These are phyloP conservation scores for Boletus rex-veris DNA, from an alignment of 768 basidiomycete genomes.

Conservation along the genomic window DNA sequence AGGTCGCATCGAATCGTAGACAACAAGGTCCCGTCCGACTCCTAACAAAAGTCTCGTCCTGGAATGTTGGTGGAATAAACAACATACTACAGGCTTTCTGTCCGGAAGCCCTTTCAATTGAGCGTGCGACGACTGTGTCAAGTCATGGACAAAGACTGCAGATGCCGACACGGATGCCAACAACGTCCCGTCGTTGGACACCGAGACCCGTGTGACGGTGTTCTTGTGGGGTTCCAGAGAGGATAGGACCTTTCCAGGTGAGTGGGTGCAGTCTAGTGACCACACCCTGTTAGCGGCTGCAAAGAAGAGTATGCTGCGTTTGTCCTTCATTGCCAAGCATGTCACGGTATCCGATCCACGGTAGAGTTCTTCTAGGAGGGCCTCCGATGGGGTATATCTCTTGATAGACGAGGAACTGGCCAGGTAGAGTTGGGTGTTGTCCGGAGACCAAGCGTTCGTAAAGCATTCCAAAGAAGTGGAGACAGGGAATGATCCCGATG, in stretches of 20 bases:
- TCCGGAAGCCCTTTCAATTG: slow-evolving; percentile 52
- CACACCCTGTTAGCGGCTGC: slow-evolving; percentile 44
- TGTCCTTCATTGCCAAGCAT: slow-evolving; percentile 34
- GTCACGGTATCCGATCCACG: slow-evolving; percentile 25
- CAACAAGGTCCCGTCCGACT: slow-evolving; percentile 46
- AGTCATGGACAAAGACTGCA: slow-evolving; percentile 58
- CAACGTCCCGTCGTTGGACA: slow-evolving; percentile 55
- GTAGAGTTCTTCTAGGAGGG: slow-evolving; percentile 44
- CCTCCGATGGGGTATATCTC: slow-evolving; percentile 49
- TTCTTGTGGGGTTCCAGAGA: slow-evolving; percentile 52
- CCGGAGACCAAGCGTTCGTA: slow-evolving; percentile 48
- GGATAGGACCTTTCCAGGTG: slow-evolving; percentile 39
- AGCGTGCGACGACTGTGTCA: slow-evolving; percentile 50
- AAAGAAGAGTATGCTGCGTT: slow-evolving; percentile 44
- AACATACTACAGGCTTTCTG: slow-evolving; percentile 41
- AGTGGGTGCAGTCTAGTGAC: slow-evolving; percentile 45
- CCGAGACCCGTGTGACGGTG: slow-evolving; percentile 48
- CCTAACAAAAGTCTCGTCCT: slow-evolving; percentile 60
- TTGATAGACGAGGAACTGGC: slow-evolving; percentile 46
- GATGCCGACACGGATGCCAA: slow-evolving; percentile 54
- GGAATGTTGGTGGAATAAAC: slow-evolving; percentile 60
- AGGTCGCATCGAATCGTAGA: slow-evolving; percentile 62
- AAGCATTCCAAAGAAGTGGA: slow-evolving; percentile 31
- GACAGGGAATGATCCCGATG: slow-evolving; percentile 39
- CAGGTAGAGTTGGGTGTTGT: slow-evolving; percentile 54